Base-by-base conservation (phyloP, 352 stramenopile species). In the Globisporangium iwayamae region DNA sequence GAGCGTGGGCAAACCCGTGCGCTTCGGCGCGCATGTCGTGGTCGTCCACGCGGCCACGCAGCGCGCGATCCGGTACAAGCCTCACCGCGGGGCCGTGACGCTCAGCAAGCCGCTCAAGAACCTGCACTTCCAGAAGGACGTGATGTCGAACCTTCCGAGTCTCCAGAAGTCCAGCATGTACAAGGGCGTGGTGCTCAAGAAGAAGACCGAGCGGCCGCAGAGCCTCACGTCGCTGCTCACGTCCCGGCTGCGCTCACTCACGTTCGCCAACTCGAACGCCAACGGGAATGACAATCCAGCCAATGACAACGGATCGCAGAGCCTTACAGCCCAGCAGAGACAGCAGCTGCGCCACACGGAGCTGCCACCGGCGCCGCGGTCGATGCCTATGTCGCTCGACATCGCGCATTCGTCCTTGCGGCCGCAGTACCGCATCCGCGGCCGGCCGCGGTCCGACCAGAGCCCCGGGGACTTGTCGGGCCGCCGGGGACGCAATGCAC, bases 21-120 rank as follows among this genome's bases (percentile, higher is more conserved):
- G 73, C 28, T 87, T 90, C 47, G 79, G 73, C 13, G 67, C 69
- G 5, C 79, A 76, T 1, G 41, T 92, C 7, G 68, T 90, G 0
- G 69, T 92, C 0, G 83, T 89, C 8, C 83, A 92, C 57, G 81
- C 83, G 0, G 76, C 83, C 32, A 87, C 81, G 18, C 69, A 76
- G 2, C 76, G 83, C 39, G 83, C 81, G n/a, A 88, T 90, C 47
- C 50, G 66, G 8, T 92, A 87, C 65, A 68, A 82, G 48, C 76
- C 67, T 1, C 83, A 89, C 45, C 71, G 73, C 55, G 78, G 79
- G 34, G 81, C 81, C 3, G 79, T 92, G 47, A 90, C 81, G 41
- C 82, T 92, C 56, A 82, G 67, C 41, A 83, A 85, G 20, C 83
- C 83, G 46, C 81, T 78, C 7, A 81, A 79, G n/a, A 89, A 87